These are phyloP conservation scores for Batrachochytrium dendrobatidis DNA, from an alignment of 371 early-diverging fungal species.

Conservation along the genomic window DNA sequence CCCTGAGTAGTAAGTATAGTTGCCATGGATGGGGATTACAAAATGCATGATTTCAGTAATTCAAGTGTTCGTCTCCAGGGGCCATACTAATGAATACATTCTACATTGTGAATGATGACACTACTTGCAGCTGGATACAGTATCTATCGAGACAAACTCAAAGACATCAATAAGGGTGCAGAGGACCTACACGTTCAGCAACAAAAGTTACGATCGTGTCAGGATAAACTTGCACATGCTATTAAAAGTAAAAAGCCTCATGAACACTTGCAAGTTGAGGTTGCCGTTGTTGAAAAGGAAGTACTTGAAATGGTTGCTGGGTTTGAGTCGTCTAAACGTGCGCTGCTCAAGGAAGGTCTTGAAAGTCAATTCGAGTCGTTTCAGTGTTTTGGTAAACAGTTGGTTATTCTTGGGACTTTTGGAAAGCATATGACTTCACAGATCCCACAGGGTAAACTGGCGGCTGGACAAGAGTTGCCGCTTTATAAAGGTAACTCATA, in stretches of 20 bases:
- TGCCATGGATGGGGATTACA: too few relatives aligned
- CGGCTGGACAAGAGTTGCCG: conserved; percentile 23
- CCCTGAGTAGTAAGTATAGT: background rate
- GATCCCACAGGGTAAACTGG: conserved; percentile 25
- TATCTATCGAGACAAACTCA: conserved; percentile 14
- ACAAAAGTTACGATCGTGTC: conserved; percentile 13
- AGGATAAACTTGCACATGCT: conserved; percentile 17
- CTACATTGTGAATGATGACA: too few relatives aligned
- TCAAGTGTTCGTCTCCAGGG: too few relatives aligned
- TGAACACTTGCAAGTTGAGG: conserved; percentile 12
- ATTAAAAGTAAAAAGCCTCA: conserved; percentile 12
- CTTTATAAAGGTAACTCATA: conserved; percentile 10
- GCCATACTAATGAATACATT: too few relatives aligned
- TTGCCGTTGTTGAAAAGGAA: conserved; percentile 17
- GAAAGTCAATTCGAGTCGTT: conserved; percentile 5
- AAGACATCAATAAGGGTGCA: conserved; percentile 14
- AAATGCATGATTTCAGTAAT: too few relatives aligned
- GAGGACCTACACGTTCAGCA: conserved; percentile 13
- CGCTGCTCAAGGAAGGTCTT: conserved; percentile 7
- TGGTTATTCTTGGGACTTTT: conserved; percentile 20
- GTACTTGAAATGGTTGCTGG: conserved; percentile 15
- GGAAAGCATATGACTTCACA: conserved; percentile 26
- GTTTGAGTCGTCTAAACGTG: conserved; percentile 22
- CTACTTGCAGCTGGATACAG: conserved; percentile 10
- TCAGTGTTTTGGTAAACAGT: background rate